Percentiles rank a stretch among this genome's conserved stretches.
Evolutionary conservation across 2,329 filamentous ascomycete species (phyloP).

Genomic region (Microcera coccophila): DNA sequence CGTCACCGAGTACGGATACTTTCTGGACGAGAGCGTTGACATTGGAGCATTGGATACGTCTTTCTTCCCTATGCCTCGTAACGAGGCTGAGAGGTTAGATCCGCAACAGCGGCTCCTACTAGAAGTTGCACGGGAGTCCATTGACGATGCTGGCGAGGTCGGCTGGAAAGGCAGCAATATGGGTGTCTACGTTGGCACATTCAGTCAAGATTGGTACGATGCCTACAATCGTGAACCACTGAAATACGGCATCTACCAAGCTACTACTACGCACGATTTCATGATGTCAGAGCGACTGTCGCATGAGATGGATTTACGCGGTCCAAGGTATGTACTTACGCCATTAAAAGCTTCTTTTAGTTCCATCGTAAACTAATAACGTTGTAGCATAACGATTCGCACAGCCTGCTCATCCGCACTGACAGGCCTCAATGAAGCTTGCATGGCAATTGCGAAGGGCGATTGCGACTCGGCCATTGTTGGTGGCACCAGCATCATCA

Average conservation of each 20-base stretch:
- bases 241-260: constrained; percentile 17
- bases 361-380: neutral
- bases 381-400: constrained; percentile 29
- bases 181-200: constrained; percentile 34
- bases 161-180: constrained; percentile 29
- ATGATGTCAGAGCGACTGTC: constrained; percentile 30
- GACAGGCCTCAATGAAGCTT: constrained; percentile 31
- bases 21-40: constrained; percentile 26
- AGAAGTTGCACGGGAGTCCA: constrained; percentile 33
- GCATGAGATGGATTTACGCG: constrained; percentile 42
- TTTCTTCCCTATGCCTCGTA: constrained; percentile 24
- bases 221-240: constrained; percentile 22
- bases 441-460: constrained; percentile 24
- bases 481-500: constrained; percentile 31
- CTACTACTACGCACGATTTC: constrained; percentile 22
- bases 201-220: constrained; percentile 31
- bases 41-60: constrained; percentile 25
- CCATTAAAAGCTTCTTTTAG: neutral
- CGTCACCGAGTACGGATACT: constrained; percentile 26
- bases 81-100: constrained; percentile 32
- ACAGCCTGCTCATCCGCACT: constrained; percentile 36
- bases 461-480: constrained; percentile 31
- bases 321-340: constrained; percentile 38
- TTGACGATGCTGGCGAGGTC: constrained; percentile 33
- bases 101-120: constrained; percentile 36